These are phyloP conservation scores for Puccinia coronata DNA, from an alignment of 1,284 basidiomycete species.

Conservation along the genomic window DNA sequence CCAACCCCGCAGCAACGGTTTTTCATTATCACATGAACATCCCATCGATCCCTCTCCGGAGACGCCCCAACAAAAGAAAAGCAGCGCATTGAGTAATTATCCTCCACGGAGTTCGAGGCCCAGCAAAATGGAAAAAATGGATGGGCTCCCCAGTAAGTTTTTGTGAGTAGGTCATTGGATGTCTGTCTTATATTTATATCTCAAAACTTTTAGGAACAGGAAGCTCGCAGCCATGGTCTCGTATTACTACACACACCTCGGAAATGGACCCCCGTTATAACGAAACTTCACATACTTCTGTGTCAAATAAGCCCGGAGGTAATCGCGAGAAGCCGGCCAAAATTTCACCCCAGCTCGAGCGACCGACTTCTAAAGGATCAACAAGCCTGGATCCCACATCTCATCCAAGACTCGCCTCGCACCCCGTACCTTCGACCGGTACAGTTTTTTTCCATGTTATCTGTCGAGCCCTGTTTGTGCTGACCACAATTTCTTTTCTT, in stretches of 20 bases:
- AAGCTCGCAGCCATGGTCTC: neutral
- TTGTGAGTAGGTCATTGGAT: no score
- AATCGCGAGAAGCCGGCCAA: neutral
- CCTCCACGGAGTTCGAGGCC: neutral
- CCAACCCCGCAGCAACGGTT: neutral
- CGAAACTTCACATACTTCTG: neutral
- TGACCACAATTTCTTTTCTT: neutral
- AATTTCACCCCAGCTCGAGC: slow-evolving; percentile 10
- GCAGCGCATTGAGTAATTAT: neutral
- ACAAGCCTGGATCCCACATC: neutral
- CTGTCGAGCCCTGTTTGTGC: neutral
- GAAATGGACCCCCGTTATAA: neutral
- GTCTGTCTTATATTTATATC: neutral
- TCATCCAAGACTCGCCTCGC: neutral
- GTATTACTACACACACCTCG: neutral
- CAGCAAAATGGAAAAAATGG: neutral
- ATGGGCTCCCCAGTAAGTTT: slow-evolving; percentile 4
- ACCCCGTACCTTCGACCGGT: neutral
- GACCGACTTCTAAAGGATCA: neutral
- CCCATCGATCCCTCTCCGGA: neutral
- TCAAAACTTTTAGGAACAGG: slow-evolving; percentile 1
- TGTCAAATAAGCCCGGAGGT: neutral
- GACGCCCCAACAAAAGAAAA: neutral
- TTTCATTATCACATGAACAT: neutral
- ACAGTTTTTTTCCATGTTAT: neutral